Base-by-base conservation (phyloP, 2,329 filamentous ascomycete genomes). In the Ascochyta pisi region DNA sequence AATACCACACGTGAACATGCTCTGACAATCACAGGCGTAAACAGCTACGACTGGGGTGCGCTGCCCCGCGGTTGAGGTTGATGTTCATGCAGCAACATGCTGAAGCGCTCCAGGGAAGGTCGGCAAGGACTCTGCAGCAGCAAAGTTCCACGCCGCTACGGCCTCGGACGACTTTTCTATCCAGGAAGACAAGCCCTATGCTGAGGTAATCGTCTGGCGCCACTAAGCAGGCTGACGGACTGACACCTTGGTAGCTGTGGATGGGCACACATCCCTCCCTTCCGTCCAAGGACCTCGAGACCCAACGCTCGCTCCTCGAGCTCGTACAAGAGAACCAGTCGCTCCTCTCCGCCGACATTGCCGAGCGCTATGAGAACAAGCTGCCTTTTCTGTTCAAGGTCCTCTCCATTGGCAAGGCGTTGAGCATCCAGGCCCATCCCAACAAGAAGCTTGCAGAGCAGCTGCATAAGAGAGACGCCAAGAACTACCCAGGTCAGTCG, bases 191-290 rank as follows among this genome's bases (percentile, higher is more conserved):
- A 95, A 92, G 79, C 94, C 95, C 29, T 99, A 99, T 71, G 92
- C 95, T 44, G 95, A 98, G 85, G 93, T 92, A 73, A 10, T 34
- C 19, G 10, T 42, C 24, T 6, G n/a, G 19, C 13, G 40, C 16
- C n/a, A 26, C 8, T 19, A n/a, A 10, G 10, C 24, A 34, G 10
- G 6, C 31, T 7, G 13, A 15, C 26, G 12, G 24, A 42, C 66
- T 77, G 47, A 76, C 53, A 31, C 12, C 33, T 31, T 16, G 29
- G n/a, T 66, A 97, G 92, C 82, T 99, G 70, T 99, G 95, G 95
- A 99, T 99, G 95, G 95, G 95, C 71, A 97, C 94, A 1, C 95
- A 99, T 71, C 93, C 94, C 40, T 96, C 92, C 41, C 92, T 97
- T 69, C 95, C 95, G 16, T 98, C 95, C 55, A 96, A 90, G 76